Evolutionary conservation across 2,329 filamentous ascomycete species (phyloP), one percentile per base, ranked within the genome.

Genomic region (Xylariaceae sp.): DNA sequence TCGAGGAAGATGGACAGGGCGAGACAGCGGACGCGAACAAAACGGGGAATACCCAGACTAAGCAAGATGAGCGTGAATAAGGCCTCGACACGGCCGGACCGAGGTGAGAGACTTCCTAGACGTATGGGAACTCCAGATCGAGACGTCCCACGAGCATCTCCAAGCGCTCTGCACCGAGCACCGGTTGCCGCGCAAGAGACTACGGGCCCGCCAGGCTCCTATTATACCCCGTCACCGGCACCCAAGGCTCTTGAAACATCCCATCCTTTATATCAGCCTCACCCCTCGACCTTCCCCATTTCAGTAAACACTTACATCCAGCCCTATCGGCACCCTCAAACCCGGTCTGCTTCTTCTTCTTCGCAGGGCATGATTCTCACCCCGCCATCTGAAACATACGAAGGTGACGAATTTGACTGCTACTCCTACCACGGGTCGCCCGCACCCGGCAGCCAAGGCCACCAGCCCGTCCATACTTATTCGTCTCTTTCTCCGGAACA

Each of bases 391-490:
- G 67, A 69, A 7, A 67, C 68, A 12, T 67, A 69, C 40, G 71
- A 75, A 44, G 74, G 66, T 10, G 71, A 75, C 32, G 75, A 77
- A 20, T 67, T 72, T 46, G 75, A 77, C 19, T 69, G 69, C 54
- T 71, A 71, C 50, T 71, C 70, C 43, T 73, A 71, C 61, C 66
- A 70, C 48, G 69, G 65, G 26, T 74, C 73, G 9, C 71, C 73
- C 3, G 65, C 64, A 1, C 60, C 60, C 29, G 53, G 44, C 4
- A 48, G 50, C 20, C 50, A 50, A 44, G 57, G 48, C n/a, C 23
- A 26, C 14, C 54, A 56, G 21, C 48, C 60, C 20, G 23, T 53
- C 37, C 21, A 41, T 7, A 20, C 59, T 10, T 56, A 45, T 23
- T 55, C 56, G 3, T 20, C 52, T 16, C 37, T 52, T 21, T 61